These are phyloP conservation scores for Xylaria multiplex DNA, from an alignment of 2,329 filamentous ascomycete species.

Conservation along the genomic window DNA sequence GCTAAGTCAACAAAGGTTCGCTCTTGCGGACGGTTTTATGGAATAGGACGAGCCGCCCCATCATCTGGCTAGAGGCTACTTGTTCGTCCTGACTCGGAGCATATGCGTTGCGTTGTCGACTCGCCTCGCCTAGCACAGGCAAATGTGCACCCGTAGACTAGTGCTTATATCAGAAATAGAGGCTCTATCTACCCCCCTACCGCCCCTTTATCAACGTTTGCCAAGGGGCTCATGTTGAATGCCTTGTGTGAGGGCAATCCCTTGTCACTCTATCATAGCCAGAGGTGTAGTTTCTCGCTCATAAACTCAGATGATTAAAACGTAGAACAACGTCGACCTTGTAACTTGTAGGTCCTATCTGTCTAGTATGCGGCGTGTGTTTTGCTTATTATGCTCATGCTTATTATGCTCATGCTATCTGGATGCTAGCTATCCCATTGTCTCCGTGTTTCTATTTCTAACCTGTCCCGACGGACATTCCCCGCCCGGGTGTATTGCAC, in stretches of 20 bases:
- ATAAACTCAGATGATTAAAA: too few relatives aligned
- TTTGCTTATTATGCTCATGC: too few relatives aligned
- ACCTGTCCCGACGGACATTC: too few relatives aligned
- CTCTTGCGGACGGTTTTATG: conserved; percentile 14
- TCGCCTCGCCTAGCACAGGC: conserved; percentile 29
- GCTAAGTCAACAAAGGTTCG: conserved; percentile 14
- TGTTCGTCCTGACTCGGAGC: conserved; percentile 17
- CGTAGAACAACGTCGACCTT: too few relatives aligned
- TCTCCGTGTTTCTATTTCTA: too few relatives aligned
- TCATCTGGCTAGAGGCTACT: background rate
- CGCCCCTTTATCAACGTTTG: background rate
- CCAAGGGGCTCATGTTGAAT: background rate
- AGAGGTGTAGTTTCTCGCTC: too few relatives aligned
- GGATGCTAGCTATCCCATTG: too few relatives aligned
- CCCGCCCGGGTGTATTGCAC: background rate
- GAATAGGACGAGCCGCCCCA: conserved; percentile 9
- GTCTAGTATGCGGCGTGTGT: too few relatives aligned
- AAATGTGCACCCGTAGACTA: conserved; percentile 39
- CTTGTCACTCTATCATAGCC: too few relatives aligned
- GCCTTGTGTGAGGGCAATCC: background rate
- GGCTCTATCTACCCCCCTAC: conserved; percentile 34
- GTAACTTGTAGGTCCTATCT: too few relatives aligned
- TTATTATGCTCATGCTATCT: too few relatives aligned
- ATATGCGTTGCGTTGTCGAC: conserved; percentile 27
- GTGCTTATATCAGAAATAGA: conserved; percentile 44